Conservation (phyloP, 371 early-diverging fungal species). For the Syncephalastrum contaminatum region DNA sequence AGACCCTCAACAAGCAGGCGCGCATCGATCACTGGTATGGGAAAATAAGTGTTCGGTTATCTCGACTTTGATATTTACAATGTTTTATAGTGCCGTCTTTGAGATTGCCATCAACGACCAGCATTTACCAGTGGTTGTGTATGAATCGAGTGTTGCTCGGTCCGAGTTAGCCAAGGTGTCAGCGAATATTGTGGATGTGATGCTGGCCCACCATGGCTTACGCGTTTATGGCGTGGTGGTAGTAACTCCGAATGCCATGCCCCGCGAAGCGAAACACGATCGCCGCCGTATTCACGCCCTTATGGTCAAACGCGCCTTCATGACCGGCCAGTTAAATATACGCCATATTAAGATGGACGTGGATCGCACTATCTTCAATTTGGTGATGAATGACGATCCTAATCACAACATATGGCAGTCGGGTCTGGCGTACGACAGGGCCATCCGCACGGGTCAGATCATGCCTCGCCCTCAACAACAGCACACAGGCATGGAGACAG, state of each 20-base stretch:
- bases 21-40: slow-evolving; percentile 63
- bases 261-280: slow-evolving; percentile 72
- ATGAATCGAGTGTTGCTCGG: slow-evolving; percentile 57
- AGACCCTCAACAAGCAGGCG: slow-evolving; percentile 51
- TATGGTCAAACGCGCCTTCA: slow-evolving; percentile 63
- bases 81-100: slow-evolving; percentile 47
- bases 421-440: slow-evolving; percentile 30
- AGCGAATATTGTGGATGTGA: slow-evolving; percentile 46
- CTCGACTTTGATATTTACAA: not conserved
- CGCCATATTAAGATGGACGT: slow-evolving; percentile 52
- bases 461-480: slow-evolving; percentile 58
- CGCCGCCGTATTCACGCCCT: slow-evolving; percentile 63
- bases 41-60: not conserved
- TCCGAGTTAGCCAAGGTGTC: slow-evolving; percentile 53
- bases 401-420: slow-evolving; percentile 49
- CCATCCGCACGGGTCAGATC: slow-evolving; percentile 24
- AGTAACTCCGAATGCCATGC: slow-evolving; percentile 59
- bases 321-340: slow-evolving; percentile 55
- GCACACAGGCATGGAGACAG: slow-evolving; percentile 73
- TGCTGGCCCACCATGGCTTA: slow-evolving; percentile 59
- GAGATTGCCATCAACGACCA: slow-evolving; percentile 66
- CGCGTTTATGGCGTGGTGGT: slow-evolving; percentile 61
- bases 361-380: slow-evolving; percentile 53
- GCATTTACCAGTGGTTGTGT: slow-evolving; percentile 67
- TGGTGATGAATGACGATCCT: slow-evolving; percentile 43